phyloP scores from a whole-genome alignment of 768 basidiomycete species.

The Trametes elegans region DNA sequence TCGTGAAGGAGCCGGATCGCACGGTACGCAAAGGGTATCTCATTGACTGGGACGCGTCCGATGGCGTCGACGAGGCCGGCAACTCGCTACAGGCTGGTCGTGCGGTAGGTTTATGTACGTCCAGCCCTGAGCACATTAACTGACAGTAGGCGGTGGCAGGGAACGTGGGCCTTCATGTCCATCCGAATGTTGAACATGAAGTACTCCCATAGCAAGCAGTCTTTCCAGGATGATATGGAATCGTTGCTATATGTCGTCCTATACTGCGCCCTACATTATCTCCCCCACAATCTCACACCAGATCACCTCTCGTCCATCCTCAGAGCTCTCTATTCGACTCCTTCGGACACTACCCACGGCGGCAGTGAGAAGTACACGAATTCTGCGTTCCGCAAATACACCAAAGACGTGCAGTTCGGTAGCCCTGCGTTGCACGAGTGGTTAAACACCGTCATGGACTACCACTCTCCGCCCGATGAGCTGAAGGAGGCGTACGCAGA shows the following conservation, averaged over 20 bases:
- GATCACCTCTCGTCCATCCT: background rate
- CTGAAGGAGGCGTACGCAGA: background rate
- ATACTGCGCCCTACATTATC: background rate
- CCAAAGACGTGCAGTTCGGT: background rate
- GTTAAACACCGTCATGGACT: background rate
- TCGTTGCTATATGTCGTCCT: background rate
- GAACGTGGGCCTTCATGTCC: background rate
- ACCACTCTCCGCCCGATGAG: background rate
- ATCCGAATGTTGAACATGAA: background rate
- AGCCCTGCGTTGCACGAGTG: background rate
- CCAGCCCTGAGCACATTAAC: background rate
- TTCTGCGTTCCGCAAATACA: background rate
- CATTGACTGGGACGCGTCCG: background rate
- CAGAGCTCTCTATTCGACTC: background rate
- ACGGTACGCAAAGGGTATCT: background rate
- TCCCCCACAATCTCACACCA: background rate
- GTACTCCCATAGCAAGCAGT: background rate
- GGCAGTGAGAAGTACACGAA: background rate
- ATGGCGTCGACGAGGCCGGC: background rate
- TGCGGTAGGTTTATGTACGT: background rate
- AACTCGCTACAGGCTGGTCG: background rate
- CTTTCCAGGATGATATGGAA: background rate
- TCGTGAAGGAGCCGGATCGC: background rate
- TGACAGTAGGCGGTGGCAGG: background rate
- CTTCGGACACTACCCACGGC: background rate